A percentile compares a stretch with the other conserved stretches of the same genome.
Evolutionary conservation across 805 yeast genomes (phyloP).

Genomic region (Myxozyma neotropica): DNA sequence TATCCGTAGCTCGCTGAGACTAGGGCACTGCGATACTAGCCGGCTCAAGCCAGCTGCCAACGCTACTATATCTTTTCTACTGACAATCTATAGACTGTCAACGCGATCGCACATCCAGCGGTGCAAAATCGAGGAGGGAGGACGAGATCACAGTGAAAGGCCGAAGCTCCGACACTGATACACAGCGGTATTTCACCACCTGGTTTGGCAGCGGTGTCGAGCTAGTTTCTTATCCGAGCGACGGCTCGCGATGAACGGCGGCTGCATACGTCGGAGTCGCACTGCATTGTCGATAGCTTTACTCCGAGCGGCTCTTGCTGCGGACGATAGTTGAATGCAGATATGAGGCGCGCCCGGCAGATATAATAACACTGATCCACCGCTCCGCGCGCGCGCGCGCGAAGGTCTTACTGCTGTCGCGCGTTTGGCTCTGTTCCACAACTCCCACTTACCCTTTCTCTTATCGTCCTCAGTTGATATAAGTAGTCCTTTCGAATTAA

Average conservation of each 20-base stretch:
- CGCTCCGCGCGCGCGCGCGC: constrained; percentile 3
- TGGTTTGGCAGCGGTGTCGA: background rate
- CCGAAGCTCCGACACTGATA: background rate
- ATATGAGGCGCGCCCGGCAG: background rate
- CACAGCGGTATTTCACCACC: background rate
- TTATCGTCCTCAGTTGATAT: no score
- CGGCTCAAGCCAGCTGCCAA: no score
- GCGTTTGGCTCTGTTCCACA: background rate
- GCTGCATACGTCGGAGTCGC: background rate
- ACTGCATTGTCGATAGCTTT: background rate
- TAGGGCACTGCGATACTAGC: no score
- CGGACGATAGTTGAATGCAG: background rate
- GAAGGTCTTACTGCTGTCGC: background rate
- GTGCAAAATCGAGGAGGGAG: no score
- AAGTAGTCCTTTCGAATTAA: no score
- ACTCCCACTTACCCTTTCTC: no score
- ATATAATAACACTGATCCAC: background rate
- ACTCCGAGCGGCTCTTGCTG: constrained; percentile 2
- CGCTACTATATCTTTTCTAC: no score
- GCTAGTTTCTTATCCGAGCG: constrained; percentile 6
- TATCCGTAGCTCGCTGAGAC: no score
- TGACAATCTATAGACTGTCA: no score
- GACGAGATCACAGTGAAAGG: no score
- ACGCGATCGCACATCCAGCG: no score
- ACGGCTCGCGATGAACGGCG: background rate